These are phyloP conservation scores for Nyssa sinensis DNA, from an alignment of 148 eudicot species.

Conservation along the genomic window DNA sequence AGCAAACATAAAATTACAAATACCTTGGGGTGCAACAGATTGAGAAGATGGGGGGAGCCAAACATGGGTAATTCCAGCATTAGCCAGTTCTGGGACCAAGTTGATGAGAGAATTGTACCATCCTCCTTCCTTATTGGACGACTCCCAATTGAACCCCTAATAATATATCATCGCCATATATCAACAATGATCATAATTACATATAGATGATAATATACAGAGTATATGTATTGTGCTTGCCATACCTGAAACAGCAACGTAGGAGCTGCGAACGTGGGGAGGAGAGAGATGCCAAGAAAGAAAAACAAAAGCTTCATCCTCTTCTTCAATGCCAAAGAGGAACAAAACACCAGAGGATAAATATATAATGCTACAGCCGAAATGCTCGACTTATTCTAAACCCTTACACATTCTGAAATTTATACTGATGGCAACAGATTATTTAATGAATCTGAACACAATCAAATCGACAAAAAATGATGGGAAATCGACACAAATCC, in stretches of 20 bases:
- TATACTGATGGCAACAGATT: too few relatives aligned
- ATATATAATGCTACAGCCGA: too few relatives aligned
- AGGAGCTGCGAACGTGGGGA: constrained; percentile 25
- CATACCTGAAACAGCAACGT: constrained; percentile 56
- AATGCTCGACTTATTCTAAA: too few relatives aligned
- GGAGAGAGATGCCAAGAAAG: neutral
- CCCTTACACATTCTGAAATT: too few relatives aligned
- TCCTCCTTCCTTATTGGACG: constrained; percentile 59
- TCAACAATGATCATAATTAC: too few relatives aligned
- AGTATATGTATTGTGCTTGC: neutral
- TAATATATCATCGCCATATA: too few relatives aligned
- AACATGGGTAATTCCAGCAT: constrained; percentile 71
- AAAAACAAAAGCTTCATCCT: neutral
- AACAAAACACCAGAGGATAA: neutral
- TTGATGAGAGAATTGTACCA: constrained; percentile 52
- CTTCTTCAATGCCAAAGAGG: neutral
- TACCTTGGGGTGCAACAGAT: constrained; percentile 65
- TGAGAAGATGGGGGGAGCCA: constrained; percentile 91
- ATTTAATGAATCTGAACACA: too few relatives aligned
- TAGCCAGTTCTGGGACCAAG: constrained; percentile 43
- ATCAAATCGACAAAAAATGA: too few relatives aligned
- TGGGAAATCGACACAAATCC: too few relatives aligned
- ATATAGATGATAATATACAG: too few relatives aligned
- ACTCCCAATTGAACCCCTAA: constrained; percentile 84
- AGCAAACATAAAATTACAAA: neutral